phyloP scores from a whole-genome alignment of 495 filamentous ascomycete species.

The Poronia punctata region DNA sequence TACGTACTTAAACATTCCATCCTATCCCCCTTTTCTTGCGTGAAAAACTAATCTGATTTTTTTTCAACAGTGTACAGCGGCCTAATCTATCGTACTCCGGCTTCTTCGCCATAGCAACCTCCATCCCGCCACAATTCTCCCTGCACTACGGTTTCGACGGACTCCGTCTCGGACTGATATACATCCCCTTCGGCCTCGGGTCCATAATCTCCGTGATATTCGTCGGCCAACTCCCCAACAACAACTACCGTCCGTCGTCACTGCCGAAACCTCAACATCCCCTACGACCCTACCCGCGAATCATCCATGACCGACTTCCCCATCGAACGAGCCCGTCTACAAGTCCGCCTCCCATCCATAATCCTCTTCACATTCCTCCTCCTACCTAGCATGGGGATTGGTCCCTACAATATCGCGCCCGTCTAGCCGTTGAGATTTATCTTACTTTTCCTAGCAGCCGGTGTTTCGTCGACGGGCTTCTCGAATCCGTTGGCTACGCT shows the following conservation, averaged over 20 bases:
- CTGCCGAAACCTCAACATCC: constrained; percentile 34
- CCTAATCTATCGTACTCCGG: constrained; percentile 52
- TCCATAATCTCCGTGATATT: constrained; percentile 52
- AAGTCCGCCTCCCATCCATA: constrained; percentile 47
- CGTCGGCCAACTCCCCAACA: constrained; percentile 49
- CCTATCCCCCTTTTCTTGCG: too few relatives aligned
- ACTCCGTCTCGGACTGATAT: constrained; percentile 53
- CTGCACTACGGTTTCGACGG: constrained; percentile 52
- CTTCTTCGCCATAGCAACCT: constrained; percentile 54
- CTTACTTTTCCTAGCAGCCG: constrained; percentile 46
- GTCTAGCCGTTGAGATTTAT: constrained; percentile 42
- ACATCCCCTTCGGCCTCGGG: constrained; percentile 53
- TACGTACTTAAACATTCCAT: too few relatives aligned
- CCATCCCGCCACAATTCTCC: constrained; percentile 42
- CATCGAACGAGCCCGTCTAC: constrained; percentile 57
- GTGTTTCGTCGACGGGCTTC: constrained; percentile 41
- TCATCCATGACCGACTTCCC: constrained; percentile 51
- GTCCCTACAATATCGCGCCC: constrained; percentile 38
- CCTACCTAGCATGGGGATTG: constrained; percentile 48
- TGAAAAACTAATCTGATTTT: too few relatives aligned
- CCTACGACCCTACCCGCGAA: constrained; percentile 37
- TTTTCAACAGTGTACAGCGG: constrained; percentile 48
- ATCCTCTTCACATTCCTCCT: constrained; percentile 30
- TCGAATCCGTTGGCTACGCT: constrained; percentile 47
- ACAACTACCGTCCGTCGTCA: constrained; percentile 46